These are phyloP conservation scores for Globisporangium uncinulatum DNA, from an alignment of 352 stramenopile species.

Conservation along the genomic window DNA sequence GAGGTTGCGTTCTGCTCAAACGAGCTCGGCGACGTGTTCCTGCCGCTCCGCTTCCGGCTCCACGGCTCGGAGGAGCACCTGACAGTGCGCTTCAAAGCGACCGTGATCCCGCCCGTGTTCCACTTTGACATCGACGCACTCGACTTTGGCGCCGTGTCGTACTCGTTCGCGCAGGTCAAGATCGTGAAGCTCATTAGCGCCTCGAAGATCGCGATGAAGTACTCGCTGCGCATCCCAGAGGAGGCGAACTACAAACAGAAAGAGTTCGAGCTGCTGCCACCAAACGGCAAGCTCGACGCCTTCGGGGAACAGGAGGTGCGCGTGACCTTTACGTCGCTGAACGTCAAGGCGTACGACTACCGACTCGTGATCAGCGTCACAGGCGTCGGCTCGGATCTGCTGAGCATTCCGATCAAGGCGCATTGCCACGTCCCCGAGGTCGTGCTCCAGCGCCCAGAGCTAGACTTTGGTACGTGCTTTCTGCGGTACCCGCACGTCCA, in stretches of 20 bases:
- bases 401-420: slow-evolving; percentile 86
- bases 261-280: slow-evolving; percentile 87
- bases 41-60: slow-evolving; percentile 82
- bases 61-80: slow-evolving; percentile 85
- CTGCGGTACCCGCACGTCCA: slow-evolving; percentile 90
- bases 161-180: slow-evolving; percentile 81
- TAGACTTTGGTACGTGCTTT: slow-evolving; percentile 90
- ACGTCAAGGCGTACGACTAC: slow-evolving; percentile 91
- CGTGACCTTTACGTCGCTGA: slow-evolving; percentile 83
- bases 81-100: slow-evolving; percentile 77
- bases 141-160: slow-evolving; percentile 91
- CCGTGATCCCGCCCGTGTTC: slow-evolving; percentile 92
- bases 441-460: slow-evolving; percentile 43
- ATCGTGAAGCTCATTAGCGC: slow-evolving; percentile 88
- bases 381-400: slow-evolving; percentile 84
- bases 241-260: slow-evolving; percentile 88
- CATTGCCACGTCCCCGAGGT: slow-evolving; percentile 87
- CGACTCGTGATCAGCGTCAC: slow-evolving; percentile 89
- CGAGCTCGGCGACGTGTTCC: slow-evolving; percentile 82
- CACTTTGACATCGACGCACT: slow-evolving; percentile 88
- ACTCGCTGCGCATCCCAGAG: slow-evolving; percentile 86
- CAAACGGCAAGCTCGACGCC: slow-evolving; percentile 64
- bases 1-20: slow-evolving; percentile 84
- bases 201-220: slow-evolving; percentile 91
- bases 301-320: slow-evolving; percentile 80